Conservation (phyloP, 2,329 filamentous ascomycete species). For the Magnaporthales sp. region DNA sequence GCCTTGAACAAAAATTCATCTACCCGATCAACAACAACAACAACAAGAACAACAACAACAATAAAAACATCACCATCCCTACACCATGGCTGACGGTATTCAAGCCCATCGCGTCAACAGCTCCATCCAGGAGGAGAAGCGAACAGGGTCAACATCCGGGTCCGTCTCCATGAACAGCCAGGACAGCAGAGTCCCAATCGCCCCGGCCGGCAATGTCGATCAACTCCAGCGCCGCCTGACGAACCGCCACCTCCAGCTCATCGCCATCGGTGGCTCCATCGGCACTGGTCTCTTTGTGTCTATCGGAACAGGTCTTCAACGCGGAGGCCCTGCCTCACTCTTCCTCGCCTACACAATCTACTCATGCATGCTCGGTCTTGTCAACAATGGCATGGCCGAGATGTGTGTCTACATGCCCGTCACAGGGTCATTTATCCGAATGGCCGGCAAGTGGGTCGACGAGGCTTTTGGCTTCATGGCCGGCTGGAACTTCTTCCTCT, state of each 20-base stretch:
- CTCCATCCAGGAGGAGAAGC: not conserved
- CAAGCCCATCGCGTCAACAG: not conserved
- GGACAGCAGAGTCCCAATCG: not conserved
- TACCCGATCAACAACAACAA: not conserved
- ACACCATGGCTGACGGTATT: not conserved
- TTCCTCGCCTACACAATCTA: constrained; percentile 52
- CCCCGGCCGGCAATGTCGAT: constrained; percentile 7
- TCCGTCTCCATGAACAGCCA: not conserved
- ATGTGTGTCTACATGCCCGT: constrained; percentile 57
- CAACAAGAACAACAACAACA: not conserved
- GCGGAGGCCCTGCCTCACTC: constrained; percentile 37
- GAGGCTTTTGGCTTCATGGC: constrained; percentile 53
- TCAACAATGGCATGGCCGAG: constrained; percentile 59
- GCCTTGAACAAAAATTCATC: not conserved
- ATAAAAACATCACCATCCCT: not conserved
- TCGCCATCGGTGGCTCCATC: constrained; percentile 50
- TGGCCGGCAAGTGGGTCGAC: constrained; percentile 57
- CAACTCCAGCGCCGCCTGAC: constrained; percentile 36
- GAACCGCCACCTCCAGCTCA: constrained; percentile 49
- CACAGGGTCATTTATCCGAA: constrained; percentile 53
- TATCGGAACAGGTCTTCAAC: constrained; percentile 45
- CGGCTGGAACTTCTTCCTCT: constrained; percentile 34
- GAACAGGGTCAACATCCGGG: not conserved
- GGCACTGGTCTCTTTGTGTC: constrained; percentile 52
- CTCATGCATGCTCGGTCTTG: constrained; percentile 43